phyloP scores from a whole-genome alignment of 2,329 filamentous ascomycete genomes.

The Talaromyces sp. region DNA sequence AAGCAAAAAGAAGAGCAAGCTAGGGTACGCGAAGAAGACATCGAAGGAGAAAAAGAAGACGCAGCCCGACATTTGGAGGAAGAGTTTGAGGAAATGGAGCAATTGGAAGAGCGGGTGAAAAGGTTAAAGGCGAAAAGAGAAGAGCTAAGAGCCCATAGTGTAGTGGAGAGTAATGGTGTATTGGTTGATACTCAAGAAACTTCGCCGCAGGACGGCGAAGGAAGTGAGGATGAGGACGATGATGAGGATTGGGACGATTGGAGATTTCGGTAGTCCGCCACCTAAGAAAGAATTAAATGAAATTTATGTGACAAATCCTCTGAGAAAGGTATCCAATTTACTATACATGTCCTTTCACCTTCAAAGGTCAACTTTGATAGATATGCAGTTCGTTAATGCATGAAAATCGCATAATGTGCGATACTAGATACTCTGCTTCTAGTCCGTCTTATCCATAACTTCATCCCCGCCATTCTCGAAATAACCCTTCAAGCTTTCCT shows the following conservation, averaged over 20 bases:
- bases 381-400: not conserved
- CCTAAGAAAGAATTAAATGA: not conserved
- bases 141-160: conserved; percentile 52
- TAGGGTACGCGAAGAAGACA: conserved; percentile 49
- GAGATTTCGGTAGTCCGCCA: conserved; percentile 33
- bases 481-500: conserved; percentile 42
- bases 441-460: conserved; percentile 9
- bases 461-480: conserved; percentile 27
- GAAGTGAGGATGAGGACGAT: conserved; percentile 45
- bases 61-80: conserved; percentile 68
- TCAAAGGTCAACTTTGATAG: not conserved
- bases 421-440: not conserved
- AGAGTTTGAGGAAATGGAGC: conserved; percentile 80
- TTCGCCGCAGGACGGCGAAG: conserved; percentile 26
- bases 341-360: not conserved
- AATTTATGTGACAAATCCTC: not conserved
- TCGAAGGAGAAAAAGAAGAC: conserved; percentile 71
- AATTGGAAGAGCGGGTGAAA: conserved; percentile 68
- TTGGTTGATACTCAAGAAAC: conserved; percentile 5
- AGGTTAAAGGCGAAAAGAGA: conserved; percentile 69
- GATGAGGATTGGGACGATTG: conserved; percentile 46
- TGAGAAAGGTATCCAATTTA: not conserved
- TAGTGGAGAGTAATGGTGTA: conserved; percentile 21
- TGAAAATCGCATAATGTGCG: not conserved
- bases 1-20: conserved; percentile 45